These are phyloP conservation scores for Annulohypoxylon stygium DNA, from an alignment of 495 filamentous ascomycete genomes.

Conservation along the genomic window DNA sequence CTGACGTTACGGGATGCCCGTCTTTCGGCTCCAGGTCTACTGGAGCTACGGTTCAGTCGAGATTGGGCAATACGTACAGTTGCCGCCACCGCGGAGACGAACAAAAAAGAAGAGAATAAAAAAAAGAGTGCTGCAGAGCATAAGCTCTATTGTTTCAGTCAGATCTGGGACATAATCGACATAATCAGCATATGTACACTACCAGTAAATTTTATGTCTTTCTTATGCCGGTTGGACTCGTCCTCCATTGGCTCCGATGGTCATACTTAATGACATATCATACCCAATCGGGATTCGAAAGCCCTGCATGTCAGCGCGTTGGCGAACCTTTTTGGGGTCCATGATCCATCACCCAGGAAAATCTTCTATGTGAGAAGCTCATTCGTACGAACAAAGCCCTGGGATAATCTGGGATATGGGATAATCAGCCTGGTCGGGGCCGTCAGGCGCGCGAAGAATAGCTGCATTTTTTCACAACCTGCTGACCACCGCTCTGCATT, in stretches of 20 bases:
- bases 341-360: conserved; percentile 44
- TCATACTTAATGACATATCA: conserved; percentile 40
- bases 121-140: conserved; percentile 42
- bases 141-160: conserved; percentile 51
- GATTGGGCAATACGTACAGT: conserved; percentile 42
- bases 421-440: conserved; percentile 29
- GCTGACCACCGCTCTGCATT: conserved; percentile 42
- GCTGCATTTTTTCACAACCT: conserved; percentile 25
- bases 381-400: conserved; percentile 18
- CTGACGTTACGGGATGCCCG: conserved; percentile 41
- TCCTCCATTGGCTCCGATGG: conserved; percentile 35
- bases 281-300: conserved; percentile 45
- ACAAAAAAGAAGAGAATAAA: conserved; percentile 27
- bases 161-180: conserved; percentile 51
- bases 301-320: conserved; percentile 46
- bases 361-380: conserved; percentile 35
- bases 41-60: conserved; percentile 34
- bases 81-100: conserved; percentile 46
- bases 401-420: conserved; percentile 15
- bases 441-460: conserved; percentile 44
- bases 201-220: conserved; percentile 34
- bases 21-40: conserved; percentile 43
- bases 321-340: conserved; percentile 45
- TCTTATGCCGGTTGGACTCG: conserved; percentile 20
- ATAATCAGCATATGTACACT: conserved; percentile 27